Evolutionary conservation across 2,329 filamentous ascomycete genomes (phyloP).

Genomic region (Verticillium nubilum): DNA sequence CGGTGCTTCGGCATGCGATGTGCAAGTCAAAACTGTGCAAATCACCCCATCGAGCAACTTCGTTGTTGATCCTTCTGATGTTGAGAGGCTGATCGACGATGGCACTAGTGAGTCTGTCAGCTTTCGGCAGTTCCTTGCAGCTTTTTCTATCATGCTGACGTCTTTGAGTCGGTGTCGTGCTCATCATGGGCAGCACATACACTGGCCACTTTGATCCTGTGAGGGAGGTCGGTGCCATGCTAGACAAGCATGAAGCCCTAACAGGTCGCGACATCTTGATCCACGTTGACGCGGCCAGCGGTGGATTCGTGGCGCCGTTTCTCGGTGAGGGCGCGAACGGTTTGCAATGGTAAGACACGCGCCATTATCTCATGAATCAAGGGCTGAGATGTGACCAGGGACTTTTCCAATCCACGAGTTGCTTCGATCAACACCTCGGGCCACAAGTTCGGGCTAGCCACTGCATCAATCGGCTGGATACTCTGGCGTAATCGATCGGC

Average conservation of each 20-base stretch:
- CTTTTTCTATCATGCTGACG: background rate
- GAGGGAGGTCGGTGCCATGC: background rate
- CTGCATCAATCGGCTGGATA: background rate
- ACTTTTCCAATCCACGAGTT: background rate
- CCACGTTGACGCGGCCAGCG: background rate
- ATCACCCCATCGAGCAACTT: background rate
- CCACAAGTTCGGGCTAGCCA: background rate
- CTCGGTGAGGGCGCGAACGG: background rate
- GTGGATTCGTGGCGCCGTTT: background rate
- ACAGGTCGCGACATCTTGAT: background rate
- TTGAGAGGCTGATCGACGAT: background rate
- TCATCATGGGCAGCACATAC: background rate
- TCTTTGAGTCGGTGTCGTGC: background rate
- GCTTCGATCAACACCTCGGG: background rate
- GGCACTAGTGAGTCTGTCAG: background rate
- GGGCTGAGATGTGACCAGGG: background rate
- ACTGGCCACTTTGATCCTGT: background rate
- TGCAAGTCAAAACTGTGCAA: background rate
- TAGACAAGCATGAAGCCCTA: background rate
- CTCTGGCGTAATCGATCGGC: background rate
- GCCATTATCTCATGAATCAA: background rate
- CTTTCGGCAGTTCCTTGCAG: background rate
- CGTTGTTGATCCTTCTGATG: background rate
- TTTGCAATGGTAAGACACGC: background rate
- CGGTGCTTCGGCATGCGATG: background rate